phyloP scores from a whole-genome alignment of 768 basidiomycete species.

The Collybia sp. region DNA sequence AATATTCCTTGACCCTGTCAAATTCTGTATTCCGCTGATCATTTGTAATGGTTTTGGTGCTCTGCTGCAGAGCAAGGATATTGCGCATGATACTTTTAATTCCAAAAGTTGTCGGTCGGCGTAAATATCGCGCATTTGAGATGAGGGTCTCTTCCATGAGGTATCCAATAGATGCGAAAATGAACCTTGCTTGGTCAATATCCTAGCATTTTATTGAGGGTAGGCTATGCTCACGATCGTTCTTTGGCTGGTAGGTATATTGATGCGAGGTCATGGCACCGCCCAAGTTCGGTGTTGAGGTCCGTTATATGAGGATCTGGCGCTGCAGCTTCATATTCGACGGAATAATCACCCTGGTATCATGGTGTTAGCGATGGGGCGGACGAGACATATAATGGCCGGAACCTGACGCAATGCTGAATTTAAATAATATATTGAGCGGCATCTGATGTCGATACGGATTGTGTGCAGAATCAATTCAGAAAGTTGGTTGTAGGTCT shows the following conservation, averaged over 20 bases:
- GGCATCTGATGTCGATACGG: constrained; percentile 83
- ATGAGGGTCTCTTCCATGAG: constrained; percentile 85
- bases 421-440: constrained; percentile 76
- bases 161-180: constrained; percentile 80
- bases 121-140: constrained; percentile 65
- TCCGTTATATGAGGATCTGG: constrained; percentile 89
- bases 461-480: constrained; percentile 85
- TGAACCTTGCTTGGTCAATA: constrained; percentile 48
- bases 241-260: constrained; percentile 59
- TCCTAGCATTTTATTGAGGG: too few species aligned
- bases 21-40: constrained; percentile 64
- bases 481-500: constrained; percentile 87
- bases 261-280: constrained; percentile 68
- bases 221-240: constrained; percentile 48
- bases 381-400: constrained; percentile 7
- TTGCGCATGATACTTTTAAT: constrained; percentile 86
- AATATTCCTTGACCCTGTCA: constrained; percentile 74
- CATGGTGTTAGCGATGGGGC: constrained; percentile 6
- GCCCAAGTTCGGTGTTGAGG: constrained; percentile 74
- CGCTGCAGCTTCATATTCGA: constrained; percentile 82
- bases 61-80: constrained; percentile 88
- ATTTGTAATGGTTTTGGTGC: constrained; percentile 71
- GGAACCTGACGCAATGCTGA: constrained; percentile 73
- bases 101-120: constrained; percentile 66
- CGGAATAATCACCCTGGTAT: constrained; percentile 75